Percentiles rank a stretch among this genome's conserved stretches.
Conservation (phyloP, 352 stramenopile species). For the Phytophthora cryptogea region DNA sequence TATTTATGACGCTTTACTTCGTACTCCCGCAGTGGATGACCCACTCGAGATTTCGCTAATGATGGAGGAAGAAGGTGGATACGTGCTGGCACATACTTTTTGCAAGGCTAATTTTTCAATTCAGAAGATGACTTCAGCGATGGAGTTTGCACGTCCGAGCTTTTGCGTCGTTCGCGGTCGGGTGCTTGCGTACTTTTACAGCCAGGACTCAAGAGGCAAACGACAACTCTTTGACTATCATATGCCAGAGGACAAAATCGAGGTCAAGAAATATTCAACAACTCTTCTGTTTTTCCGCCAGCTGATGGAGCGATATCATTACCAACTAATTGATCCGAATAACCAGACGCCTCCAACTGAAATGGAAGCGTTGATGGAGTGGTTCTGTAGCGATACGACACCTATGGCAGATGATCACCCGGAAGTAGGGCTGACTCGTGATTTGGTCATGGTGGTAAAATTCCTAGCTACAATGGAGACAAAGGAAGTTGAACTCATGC, state of each 20-base stretch:
- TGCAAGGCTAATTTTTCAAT: conserved; percentile 88
- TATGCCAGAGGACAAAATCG: conserved; percentile 89
- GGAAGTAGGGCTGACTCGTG: conserved; percentile 77
- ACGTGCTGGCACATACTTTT: conserved; percentile 83
- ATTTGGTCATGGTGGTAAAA: conserved; percentile 87
- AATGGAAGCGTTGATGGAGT: conserved; percentile 92
- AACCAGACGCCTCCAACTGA: conserved; percentile 84
- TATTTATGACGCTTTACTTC: conserved; percentile 85
- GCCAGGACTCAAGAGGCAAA: conserved; percentile 56
- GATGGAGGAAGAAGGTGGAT: conserved; percentile 80
- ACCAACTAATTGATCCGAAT: conserved; percentile 82
- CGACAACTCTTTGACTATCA: conserved; percentile 86
- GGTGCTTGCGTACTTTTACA: conserved; percentile 85
- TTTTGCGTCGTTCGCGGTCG: conserved; percentile 74
- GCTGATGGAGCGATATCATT: conserved; percentile 86
- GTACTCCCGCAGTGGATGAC: conserved; percentile 71
- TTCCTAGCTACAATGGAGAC: conserved; percentile 91
- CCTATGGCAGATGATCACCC: conserved; percentile 82
- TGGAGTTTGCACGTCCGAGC: conserved; percentile 84
- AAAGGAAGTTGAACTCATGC: conserved; percentile 89
- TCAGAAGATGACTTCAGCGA: conserved; percentile 70
- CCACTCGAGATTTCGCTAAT: conserved; percentile 82
- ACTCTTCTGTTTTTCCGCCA: conserved; percentile 87
- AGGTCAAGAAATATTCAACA: conserved; percentile 89
- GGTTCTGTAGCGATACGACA: conserved; percentile 81